Evolutionary conservation across 148 eudicot genomes (phyloP).

Genomic region (Arctostaphylos glauca): DNA sequence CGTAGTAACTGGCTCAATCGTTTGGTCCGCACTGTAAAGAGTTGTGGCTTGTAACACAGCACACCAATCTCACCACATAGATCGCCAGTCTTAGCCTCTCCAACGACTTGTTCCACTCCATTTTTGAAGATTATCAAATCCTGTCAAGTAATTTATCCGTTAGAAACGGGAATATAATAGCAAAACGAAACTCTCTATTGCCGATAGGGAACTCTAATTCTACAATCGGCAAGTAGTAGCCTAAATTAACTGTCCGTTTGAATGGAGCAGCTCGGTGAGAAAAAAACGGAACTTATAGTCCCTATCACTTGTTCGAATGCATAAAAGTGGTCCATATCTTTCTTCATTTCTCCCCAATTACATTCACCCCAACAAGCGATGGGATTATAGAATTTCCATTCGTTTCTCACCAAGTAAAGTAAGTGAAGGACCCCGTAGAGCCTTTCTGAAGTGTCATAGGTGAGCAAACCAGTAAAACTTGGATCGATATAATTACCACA

Average conservation of each 20-base stretch:
- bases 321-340: neutral
- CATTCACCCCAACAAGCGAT: neutral
- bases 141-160: constrained; percentile 35
- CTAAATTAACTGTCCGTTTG: neutral
- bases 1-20: constrained; percentile 69
- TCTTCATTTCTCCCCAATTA: neutral
- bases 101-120: constrained; percentile 68
- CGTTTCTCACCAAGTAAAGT: neutral
- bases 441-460: no score
- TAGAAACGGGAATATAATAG: neutral
- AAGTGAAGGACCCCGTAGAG: no score
- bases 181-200: neutral
- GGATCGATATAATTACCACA: constrained; percentile 37
- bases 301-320: no score
- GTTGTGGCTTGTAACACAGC: constrained; percentile 89
- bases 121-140: constrained; percentile 44
- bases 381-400: neutral
- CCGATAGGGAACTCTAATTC: neutral
- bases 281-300: neutral
- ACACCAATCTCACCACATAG: constrained; percentile 89
- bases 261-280: neutral
- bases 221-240: neutral
- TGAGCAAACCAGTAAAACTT: no score
- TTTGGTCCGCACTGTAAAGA: constrained; percentile 76
- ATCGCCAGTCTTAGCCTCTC: constrained; percentile 63